Evolutionary conservation across 1,139 yeast species (phyloP).

Genomic region (Geotrichum aggregatum): DNA sequence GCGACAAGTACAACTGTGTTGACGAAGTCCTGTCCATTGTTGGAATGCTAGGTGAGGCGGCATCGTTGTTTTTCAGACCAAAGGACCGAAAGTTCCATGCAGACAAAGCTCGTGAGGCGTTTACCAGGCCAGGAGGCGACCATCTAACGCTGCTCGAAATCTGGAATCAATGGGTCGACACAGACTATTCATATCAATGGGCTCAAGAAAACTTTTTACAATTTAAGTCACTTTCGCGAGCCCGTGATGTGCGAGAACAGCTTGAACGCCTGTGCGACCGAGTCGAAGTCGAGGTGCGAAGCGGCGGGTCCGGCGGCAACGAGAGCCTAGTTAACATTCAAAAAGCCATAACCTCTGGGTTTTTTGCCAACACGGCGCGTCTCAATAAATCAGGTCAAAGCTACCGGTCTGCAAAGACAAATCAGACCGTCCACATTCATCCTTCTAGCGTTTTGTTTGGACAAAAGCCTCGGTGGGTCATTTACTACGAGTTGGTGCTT

Average conservation of each 20-base stretch:
- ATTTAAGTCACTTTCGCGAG: slow-evolving; percentile 64
- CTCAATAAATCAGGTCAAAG: slow-evolving; percentile 69
- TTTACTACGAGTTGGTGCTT: slow-evolving; percentile 80
- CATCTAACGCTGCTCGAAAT: slow-evolving; percentile 71
- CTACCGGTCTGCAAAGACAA: slow-evolving; percentile 57
- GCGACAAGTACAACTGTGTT: slow-evolving; percentile 56
- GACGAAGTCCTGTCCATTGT: slow-evolving; percentile 66
- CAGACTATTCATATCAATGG: slow-evolving; percentile 74
- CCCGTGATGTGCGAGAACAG: slow-evolving; percentile 70
- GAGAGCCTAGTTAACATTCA: slow-evolving; percentile 44
- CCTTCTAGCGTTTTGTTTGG: slow-evolving; percentile 70
- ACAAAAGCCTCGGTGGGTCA: slow-evolving; percentile 59
- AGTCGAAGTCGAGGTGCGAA: slow-evolving; percentile 47
- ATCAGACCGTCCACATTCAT: slow-evolving; percentile 69
- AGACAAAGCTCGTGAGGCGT: slow-evolving; percentile 55
- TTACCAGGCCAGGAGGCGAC: slow-evolving; percentile 63
- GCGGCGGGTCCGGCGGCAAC: slow-evolving; percentile 28
- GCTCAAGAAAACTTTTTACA: slow-evolving; percentile 82
- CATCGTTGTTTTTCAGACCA: slow-evolving; percentile 67
- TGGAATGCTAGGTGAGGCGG: slow-evolving; percentile 79
- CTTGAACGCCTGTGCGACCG: slow-evolving; percentile 57
- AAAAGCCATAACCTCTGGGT: slow-evolving; percentile 73
- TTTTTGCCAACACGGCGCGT: slow-evolving; percentile 73
- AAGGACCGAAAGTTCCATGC: slow-evolving; percentile 66
- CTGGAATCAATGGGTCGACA: slow-evolving; percentile 71